phyloP scores from a whole-genome alignment of 2,329 filamentous ascomycete genomes.

The Stylonectria norvegica region DNA sequence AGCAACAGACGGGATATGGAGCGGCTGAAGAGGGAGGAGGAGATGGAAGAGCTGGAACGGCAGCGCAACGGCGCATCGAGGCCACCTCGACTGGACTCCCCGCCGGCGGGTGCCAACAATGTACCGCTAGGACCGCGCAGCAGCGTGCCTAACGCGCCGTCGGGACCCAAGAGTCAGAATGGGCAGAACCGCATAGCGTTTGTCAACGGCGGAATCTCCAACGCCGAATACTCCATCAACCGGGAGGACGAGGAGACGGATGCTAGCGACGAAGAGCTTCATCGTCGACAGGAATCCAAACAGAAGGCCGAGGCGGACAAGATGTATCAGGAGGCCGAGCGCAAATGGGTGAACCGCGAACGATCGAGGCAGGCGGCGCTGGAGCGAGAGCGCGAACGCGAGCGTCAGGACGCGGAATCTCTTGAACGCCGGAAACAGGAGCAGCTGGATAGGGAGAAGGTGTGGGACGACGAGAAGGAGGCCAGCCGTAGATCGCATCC shows the following conservation, averaged over 20 bases:
- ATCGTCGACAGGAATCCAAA: constrained; percentile 67
- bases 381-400: constrained; percentile 77
- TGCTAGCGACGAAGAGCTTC: constrained; percentile 81
- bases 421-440: constrained; percentile 65
- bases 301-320: constrained; percentile 75
- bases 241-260: constrained; percentile 75
- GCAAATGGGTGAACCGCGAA: constrained; percentile 88
- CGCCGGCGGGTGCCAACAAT: constrained; percentile 61
- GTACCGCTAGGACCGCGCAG: constrained; percentile 36
- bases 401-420: constrained; percentile 69
- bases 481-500: constrained; percentile 65
- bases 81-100: constrained; percentile 67
- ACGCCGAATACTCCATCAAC: constrained; percentile 54
- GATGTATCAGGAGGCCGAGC: constrained; percentile 77
- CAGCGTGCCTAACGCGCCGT: constrained; percentile 70
- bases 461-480: constrained; percentile 94
- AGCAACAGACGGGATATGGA: constrained; percentile 88
- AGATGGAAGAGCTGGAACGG: constrained; percentile 83
- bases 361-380: constrained; percentile 78
- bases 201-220: constrained; percentile 72
- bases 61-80: constrained; percentile 63
- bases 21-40: constrained; percentile 82
- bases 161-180: constrained; percentile 62
- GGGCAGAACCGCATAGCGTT: constrained; percentile 64
- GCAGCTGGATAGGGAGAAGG: constrained; percentile 58